Evolutionary conservation across 805 yeast species (phyloP), one percentile per base, ranked within the genome.

Genomic region (Candida chilensis): DNA sequence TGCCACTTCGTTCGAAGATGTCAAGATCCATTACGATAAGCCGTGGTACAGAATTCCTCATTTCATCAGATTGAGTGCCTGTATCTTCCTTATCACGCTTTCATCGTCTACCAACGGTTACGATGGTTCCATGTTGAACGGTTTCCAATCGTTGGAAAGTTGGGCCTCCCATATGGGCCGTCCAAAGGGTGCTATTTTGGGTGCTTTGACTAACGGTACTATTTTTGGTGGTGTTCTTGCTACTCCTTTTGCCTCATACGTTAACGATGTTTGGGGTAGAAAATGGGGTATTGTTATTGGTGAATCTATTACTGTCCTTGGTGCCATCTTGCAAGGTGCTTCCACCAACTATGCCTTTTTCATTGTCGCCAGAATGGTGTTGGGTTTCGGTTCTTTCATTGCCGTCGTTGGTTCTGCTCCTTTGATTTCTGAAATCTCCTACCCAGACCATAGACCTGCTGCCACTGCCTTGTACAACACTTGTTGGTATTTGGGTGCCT

Each of bases 111-210:
- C 59, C 36, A 57, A 50, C 21, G 66, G 67, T 22, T 61, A 53
- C 31, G 67, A 61, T 41, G 60, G 61, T 29, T 52, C 60, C 14
- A 53, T 65, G 57, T 51, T 65, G 53, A 66, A 65, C 38, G 70
- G 69, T 28, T 49, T 66, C 31, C 72, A 65, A 34, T 49, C 63
- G 4, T 47, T 66, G 34, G 29, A 34, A 1, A 37, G 36, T n/a
- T 67, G 71, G 71, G 42, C 39, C 20, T 25, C 37, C 3, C 42
- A 50, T 16, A 54, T 59, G 43, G 47, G 48, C 16, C 22, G 45
- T 27, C 63, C 63, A 12, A 38, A 39, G 5, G 54, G 57, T 26
- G 45, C 48, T 5, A 37, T 41, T 31, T 41, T 60, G 17, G 50
- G 53, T 19, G 47, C 51, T 15, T 39, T 48, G 21, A 31, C 41